Evolutionary conservation across 2,329 filamentous ascomycete species (phyloP).

Genomic region (Thelonectria rubi): DNA sequence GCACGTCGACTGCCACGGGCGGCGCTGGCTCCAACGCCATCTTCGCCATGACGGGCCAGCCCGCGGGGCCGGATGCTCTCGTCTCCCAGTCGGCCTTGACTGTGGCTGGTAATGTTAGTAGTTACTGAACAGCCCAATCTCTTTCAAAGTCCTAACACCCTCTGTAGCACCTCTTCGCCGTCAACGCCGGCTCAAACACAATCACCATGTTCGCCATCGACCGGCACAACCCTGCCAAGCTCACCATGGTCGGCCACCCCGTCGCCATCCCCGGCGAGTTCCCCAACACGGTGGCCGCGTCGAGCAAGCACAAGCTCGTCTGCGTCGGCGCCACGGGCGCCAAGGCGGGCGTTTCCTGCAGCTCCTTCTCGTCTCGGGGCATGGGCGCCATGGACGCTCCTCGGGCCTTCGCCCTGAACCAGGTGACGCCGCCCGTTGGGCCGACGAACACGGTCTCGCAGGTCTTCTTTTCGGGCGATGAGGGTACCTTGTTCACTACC

Average conservation of each 20-base stretch:
- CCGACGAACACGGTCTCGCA: slow-evolving; percentile 69
- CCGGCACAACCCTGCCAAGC: slow-evolving; percentile 51
- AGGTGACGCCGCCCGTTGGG: slow-evolving; percentile 66
- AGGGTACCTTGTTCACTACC: slow-evolving; percentile 60
- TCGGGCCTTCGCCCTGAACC: slow-evolving; percentile 58
- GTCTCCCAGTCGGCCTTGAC: slow-evolving; percentile 60
- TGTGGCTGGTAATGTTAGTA: slow-evolving; percentile 53
- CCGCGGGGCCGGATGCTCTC: slow-evolving; percentile 60
- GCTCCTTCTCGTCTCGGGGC: slow-evolving; percentile 49
- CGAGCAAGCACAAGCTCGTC: slow-evolving; percentile 51
- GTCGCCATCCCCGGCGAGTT: slow-evolving; percentile 59
- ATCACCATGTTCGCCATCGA: slow-evolving; percentile 60
- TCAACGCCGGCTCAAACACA: slow-evolving; percentile 62
- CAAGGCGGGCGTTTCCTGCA: slow-evolving; percentile 56
- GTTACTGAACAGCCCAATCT: too few relatives aligned
- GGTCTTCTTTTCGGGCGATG: slow-evolving; percentile 65
- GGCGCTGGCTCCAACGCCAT: slow-evolving; percentile 56
- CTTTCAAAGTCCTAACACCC: not conserved
- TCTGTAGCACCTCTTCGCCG: slow-evolving; percentile 60
- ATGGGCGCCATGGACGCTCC: slow-evolving; percentile 56
- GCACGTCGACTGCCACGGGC: slow-evolving; percentile 55
- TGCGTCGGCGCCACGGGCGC: slow-evolving; percentile 59
- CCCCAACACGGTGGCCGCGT: slow-evolving; percentile 61
- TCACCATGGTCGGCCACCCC: slow-evolving; percentile 55
- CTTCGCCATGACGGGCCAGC: slow-evolving; percentile 46